Percentiles rank a stretch among this genome's conserved stretches.
phyloP scores from a whole-genome alignment of 2,329 filamentous ascomycete genomes.

The Phyllosticta paracitricarpa region DNA sequence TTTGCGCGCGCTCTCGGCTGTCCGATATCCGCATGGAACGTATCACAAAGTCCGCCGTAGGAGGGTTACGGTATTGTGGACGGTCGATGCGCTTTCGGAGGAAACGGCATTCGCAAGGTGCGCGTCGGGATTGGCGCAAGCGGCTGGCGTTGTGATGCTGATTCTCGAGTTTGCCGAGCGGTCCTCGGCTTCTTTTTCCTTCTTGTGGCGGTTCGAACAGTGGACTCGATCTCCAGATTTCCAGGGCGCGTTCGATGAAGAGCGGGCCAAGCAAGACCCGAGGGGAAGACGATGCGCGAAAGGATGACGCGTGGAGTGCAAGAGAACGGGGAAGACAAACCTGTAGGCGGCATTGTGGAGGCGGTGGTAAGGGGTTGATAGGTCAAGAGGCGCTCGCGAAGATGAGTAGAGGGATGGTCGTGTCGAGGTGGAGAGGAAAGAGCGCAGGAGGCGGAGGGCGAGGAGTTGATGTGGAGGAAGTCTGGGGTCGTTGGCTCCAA shows the following conservation, averaged over 20 bases:
- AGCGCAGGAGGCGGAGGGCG: background rate
- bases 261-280: background rate
- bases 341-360: slow-evolving; percentile 4
- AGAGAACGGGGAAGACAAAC: slow-evolving; percentile 2
- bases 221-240: background rate
- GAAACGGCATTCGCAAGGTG: background rate
- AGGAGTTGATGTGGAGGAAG: background rate
- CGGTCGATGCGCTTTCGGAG: background rate
- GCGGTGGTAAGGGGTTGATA: background rate
- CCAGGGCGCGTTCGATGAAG: background rate
- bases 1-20: background rate
- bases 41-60: background rate
- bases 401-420: background rate
- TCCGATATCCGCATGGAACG: background rate
- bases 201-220: background rate
- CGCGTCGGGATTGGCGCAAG: background rate
- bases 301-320: background rate
- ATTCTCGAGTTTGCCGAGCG: background rate
- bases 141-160: background rate
- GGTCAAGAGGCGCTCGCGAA: background rate
- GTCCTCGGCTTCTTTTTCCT: background rate
- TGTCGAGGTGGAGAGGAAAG: background rate
- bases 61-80: background rate
- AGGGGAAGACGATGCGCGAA: background rate
- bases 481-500: background rate